Conservation (phyloP, 2,329 filamentous ascomycete genomes). For the Apiospora saccharicola region DNA sequence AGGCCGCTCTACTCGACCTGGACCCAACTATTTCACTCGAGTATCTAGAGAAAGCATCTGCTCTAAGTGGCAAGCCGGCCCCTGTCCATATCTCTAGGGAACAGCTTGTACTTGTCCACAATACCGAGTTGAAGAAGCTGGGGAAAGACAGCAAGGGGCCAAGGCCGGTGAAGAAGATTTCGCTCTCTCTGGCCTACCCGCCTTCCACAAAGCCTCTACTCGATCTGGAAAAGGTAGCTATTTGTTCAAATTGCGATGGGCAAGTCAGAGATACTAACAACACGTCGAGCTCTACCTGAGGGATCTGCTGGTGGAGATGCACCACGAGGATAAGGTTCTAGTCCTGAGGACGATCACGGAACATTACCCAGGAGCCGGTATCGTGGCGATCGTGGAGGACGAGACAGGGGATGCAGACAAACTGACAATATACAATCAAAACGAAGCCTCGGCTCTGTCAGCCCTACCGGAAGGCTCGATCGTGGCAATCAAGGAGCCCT, state of each 20-base stretch:
- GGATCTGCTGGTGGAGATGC: conserved; percentile 42
- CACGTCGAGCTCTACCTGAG: conserved; percentile 38
- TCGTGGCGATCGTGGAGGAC: conserved; percentile 46
- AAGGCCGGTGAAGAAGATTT: conserved; percentile 36
- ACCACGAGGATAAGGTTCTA: conserved; percentile 44
- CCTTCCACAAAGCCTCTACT: conserved; percentile 30
- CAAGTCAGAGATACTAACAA: conserved; percentile 1
- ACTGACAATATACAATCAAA: conserved; percentile 48
- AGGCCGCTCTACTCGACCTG: conserved; percentile 29
- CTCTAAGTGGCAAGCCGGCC: conserved; percentile 33
- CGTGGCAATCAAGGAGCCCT: conserved; percentile 47
- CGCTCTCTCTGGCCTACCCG: conserved; percentile 35
- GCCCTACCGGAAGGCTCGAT: conserved; percentile 42
- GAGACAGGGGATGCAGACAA: conserved; percentile 46
- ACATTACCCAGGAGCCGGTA: conserved; percentile 44
- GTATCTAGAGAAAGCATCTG: conserved; percentile 33
- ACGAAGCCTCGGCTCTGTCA: conserved; percentile 42
- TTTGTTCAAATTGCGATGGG: neutral
- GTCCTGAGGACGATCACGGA: conserved; percentile 42
- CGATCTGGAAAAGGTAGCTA: conserved; percentile 28
- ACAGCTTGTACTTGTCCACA: conserved; percentile 31
- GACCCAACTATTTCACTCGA: conserved; percentile 35
- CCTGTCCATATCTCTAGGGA: conserved; percentile 28
- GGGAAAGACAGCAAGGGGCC: conserved; percentile 29
- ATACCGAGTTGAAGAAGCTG: conserved; percentile 31